Conservation (phyloP, 1,284 basidiomycete species). For the Sanguinoderma infundibulare region DNA sequence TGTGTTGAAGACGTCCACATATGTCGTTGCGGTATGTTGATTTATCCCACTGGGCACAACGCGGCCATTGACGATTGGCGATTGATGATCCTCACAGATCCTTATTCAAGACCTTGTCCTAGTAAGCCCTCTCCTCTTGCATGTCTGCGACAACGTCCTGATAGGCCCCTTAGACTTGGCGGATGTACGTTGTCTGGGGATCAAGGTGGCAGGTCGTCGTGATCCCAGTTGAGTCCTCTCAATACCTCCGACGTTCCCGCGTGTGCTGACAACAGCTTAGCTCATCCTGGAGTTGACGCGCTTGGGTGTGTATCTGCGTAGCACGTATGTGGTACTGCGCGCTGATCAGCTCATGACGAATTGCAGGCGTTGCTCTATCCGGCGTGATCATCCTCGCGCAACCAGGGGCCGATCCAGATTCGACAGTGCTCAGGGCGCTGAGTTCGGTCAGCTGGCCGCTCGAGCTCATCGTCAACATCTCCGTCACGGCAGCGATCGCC, state of each 20-base stretch:
- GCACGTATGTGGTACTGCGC: not conserved
- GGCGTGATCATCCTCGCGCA: not conserved
- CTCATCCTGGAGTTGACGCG: not conserved
- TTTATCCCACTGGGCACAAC: not conserved
- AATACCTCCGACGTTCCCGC: not conserved
- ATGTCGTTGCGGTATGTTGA: conserved; percentile 2
- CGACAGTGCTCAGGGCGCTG: not conserved
- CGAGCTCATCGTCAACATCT: conserved; percentile 9
- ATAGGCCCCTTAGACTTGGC: conserved; percentile 3
- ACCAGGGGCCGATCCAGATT: not conserved
- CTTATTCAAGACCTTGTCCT: not conserved
- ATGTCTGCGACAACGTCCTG: not conserved
- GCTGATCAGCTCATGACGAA: not conserved
- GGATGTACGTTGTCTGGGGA: conserved; percentile 10
- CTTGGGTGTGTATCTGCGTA: not conserved
- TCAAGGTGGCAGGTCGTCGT: conserved; percentile 1
- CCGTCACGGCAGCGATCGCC: conserved; percentile 4
- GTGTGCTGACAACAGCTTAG: not conserved
- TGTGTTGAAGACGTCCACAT: not conserved
- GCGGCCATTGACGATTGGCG: not conserved
- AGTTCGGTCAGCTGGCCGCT: conserved; percentile 1
- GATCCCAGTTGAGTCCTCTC: not conserved
- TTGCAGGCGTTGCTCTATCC: not conserved
- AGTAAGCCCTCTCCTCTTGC: not conserved
- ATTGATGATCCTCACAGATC: not conserved